Base-by-base conservation (phyloP, 345 rosid genomes). In the Bruguiera parviflora region DNA sequence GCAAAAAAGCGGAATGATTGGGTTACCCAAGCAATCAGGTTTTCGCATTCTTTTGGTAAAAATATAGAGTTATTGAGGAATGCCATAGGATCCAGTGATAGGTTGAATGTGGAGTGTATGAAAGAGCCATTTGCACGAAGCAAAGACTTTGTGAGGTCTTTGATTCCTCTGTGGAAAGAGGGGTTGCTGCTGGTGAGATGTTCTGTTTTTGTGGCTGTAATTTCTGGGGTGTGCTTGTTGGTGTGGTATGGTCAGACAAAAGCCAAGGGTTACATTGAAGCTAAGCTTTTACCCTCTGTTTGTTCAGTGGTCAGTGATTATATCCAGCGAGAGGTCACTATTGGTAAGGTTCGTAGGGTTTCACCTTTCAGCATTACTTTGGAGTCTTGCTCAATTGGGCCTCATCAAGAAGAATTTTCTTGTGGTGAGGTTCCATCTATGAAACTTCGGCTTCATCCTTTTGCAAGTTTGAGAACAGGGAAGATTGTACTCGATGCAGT, bases 401-500 rank as follows among this genome's bases (percentile, higher is more conserved):
- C 98, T 74, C 92, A 89, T 60, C 15, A 29, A 47, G 85, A 89
- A 64, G 98, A 94, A 43, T 94, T 94, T 61, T 94, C 98, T 27
- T 94, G 96, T 73, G 96, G 92, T 49, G 97, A 94, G 83, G 89
- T 87, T 53, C 86, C 95, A 9, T 82, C 88, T 29, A 75, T 94
- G 87, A 94, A 89, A 77, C 87, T 94, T 46, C 78, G 92, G 56
- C 77, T 91, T 52, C 84, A 68, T 28, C 98, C 98, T 72, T 91
- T 94, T 73, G 88, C 95, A 5, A 91, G 97, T 82, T 71, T 94
- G 81, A 89, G 96, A 80, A 84, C 86, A 72, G 96, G 97, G 15
- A 94, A 86, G 81, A 79, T 94, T 58, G 98, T 94, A 66, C 81
- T 94, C 53, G 97, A 94, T 81, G 97, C 95, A 4, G 84, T 94